Evolutionary conservation across 2,329 filamentous ascomycete genomes (phyloP), one percentile per base, ranked within the genome.

Genomic region (Pyricularia pennisetigena): DNA sequence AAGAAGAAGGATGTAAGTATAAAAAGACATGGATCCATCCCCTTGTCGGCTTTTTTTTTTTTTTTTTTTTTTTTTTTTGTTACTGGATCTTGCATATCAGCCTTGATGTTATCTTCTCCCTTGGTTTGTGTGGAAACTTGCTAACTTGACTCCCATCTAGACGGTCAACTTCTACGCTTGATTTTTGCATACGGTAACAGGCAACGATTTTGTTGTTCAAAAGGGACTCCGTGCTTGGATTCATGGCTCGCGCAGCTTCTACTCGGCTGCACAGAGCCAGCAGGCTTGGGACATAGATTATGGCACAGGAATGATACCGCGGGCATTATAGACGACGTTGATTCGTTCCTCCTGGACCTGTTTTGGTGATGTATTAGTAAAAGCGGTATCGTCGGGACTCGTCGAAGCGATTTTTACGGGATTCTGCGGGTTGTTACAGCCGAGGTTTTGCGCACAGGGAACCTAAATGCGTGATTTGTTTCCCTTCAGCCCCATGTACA

Each of bases 1-100:
- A 90, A 97, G 89, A 97, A 97, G 90, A 96, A 96, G 87, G 93
- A 96, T 71, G 85, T 87, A 74, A 82, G 85, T 83, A 65, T n/a
- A n/a, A n/a, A n/a, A 24, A 66, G 32, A 66, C 24, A 10, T 5
- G 26, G 63, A 30, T 0, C 28, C 16, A 0, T 49, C 28, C 7
- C 5, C 20, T 26, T 35, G 10, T 35, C 32, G 10, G 32, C 10
- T 4, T 35, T 35, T n/a, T n/a, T n/a, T n/a, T n/a, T n/a, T n/a
- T n/a, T n/a, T n/a, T n/a, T n/a, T n/a, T n/a, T n/a, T n/a, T n/a
- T n/a, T n/a, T n/a, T n/a, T n/a, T 41, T 59, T 6, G 23, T 23
- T 4, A 2, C 32, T 14, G 32, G 26, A 62, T 20, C 10, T 14
- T 68, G 10, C 64, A 65, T 8, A 28, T n/a, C 57, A 64, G 3